Base-by-base conservation (phyloP, 106 monocot species). In the Dioscorea zingiberensis region DNA sequence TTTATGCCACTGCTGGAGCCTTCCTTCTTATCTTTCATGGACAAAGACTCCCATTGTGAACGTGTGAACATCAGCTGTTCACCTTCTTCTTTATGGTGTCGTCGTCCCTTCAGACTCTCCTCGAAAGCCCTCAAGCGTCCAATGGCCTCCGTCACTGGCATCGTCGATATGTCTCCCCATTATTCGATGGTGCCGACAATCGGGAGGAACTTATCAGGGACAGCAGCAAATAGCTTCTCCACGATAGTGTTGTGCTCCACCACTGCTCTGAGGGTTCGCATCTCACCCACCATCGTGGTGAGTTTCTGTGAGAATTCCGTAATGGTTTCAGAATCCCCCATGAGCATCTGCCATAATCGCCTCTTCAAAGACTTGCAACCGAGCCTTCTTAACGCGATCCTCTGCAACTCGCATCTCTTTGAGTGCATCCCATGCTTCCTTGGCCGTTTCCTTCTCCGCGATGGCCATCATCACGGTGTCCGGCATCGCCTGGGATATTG, bases 91-190 rank as follows among this genome's bases (percentile, higher is more conserved):
- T n/a, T n/a, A n/a, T n/a, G n/a, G n/a, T 13, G 55, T 44, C 15
- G 55, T 13, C 58, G 56, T 4, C 1, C 19, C 2, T 53, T 48
- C 44, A 63, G 17, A 17, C 72, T 44, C 30, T 72, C 72, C 7
- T 64, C 72, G 22, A 29, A 72, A 5, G 72, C 51, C 72, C 54
- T 72, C 21, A 72, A 16, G 10, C 72, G 27, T 13, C 62, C 62
- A 16, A 72, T 27, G 1, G 63, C 72, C 21, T 72, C 72, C 54
- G 63, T 63, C 26, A 72, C 63, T 38, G 27, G 54, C 53, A 72
- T n/a, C n/a, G n/a, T n/a, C n/a, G n/a, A n/a, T n/a, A n/a, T n/a
- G n/a, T n/a, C n/a, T n/a, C n/a, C n/a, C n/a, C n/a, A n/a, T n/a
- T n/a, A n/a, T n/a, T n/a, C n/a, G n/a, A n/a, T n/a, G n/a, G n/a